These are phyloP conservation scores for Debaryomyces maramus DNA, from an alignment of 805 yeast genomes.

Conservation along the genomic window DNA sequence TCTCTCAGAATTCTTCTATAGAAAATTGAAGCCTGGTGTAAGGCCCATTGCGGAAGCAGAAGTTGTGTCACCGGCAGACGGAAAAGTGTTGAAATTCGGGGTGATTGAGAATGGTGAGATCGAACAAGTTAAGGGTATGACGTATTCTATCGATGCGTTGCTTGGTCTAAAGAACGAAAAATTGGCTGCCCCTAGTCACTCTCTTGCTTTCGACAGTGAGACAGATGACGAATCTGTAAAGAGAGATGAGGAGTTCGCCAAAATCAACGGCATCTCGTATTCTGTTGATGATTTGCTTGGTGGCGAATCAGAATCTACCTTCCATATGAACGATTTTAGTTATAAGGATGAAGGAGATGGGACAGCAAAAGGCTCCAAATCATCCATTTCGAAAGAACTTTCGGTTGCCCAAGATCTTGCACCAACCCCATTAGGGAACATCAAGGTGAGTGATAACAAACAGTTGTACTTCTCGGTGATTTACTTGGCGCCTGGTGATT, in stretches of 20 bases:
- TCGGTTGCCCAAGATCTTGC: conserved; percentile 43
- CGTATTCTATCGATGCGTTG: conserved; percentile 84
- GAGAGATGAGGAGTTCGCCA: conserved; percentile 74
- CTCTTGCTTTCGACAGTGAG: conserved; percentile 45
- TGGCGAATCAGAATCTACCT: conserved; percentile 42
- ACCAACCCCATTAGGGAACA: conserved; percentile 31
- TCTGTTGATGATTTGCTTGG: conserved; percentile 70
- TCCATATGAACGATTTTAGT: conserved; percentile 47
- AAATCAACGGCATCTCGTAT: conserved; percentile 69
- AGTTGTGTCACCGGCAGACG: conserved; percentile 91
- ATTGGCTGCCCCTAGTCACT: conserved; percentile 57
- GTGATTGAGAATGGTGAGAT: conserved; percentile 77
- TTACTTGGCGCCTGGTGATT: conserved; percentile 97
- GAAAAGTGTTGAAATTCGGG: conserved; percentile 84
- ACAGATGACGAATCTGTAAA: conserved; percentile 44
- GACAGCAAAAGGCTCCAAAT: conserved; percentile 35
- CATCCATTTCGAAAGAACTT: conserved; percentile 35
- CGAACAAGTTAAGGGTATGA: conserved; percentile 96
- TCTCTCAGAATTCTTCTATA: conserved; percentile 87
- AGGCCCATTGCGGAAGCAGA: conserved; percentile 71
- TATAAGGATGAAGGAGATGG: conserved; percentile 72
- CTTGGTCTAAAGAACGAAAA: conserved; percentile 60
- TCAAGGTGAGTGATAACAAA: conserved; percentile 41
- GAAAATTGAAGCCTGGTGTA: conserved; percentile 72
- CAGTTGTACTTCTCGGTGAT: conserved; percentile 85